Base-by-base conservation (phyloP, 495 filamentous ascomycete species). In the Aspergillus mulundensis region DNA sequence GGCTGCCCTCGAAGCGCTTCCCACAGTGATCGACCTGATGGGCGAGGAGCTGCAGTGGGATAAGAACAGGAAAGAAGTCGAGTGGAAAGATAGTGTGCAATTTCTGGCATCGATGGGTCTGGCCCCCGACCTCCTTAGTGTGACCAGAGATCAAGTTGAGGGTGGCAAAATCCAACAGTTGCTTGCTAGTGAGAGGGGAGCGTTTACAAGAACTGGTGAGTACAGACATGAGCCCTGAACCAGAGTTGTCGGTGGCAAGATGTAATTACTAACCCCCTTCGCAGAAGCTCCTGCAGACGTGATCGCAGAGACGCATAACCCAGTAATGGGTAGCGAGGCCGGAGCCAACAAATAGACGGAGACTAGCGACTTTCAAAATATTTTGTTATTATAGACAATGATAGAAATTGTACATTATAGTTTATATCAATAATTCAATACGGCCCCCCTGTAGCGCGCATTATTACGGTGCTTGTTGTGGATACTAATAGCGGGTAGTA, bases 11-110 rank as follows among this genome's bases (percentile, higher is more conserved):
- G 94, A 98, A 75, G 88, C 90, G 0, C 77, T 97, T 48, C 94
- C 94, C 2, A 77, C 65, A 49, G 83, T 98, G 18, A 96, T 98
- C 68, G 94, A 98, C 66, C 77, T 97, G 55, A 98, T 98, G 94
- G 81, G 73, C 49, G 84, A 87, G 65, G 94, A 98, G 75, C 70
- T 97, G 56, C 80, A 84, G 42, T 98, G 94, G 94, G 84, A 86
- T 63, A 71, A 64, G 51, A 79, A 80, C 60, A 75, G 94, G 58
- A 87, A 87, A 70, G 89, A 91, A 7, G 61, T 80, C 42, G 94
- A 97, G 71, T 97, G 92, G 91, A 88, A 77, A 61, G 88, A 97
- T 19, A 84, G 81, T 30, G 80, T 96, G 25, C 59, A 71, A 11
- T 96, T 87, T 71, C 78, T 96, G 50, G 83, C 84, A 39, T 88